Conservation (phyloP, 257 asterid species). For the Solanum habrochaites region DNA sequence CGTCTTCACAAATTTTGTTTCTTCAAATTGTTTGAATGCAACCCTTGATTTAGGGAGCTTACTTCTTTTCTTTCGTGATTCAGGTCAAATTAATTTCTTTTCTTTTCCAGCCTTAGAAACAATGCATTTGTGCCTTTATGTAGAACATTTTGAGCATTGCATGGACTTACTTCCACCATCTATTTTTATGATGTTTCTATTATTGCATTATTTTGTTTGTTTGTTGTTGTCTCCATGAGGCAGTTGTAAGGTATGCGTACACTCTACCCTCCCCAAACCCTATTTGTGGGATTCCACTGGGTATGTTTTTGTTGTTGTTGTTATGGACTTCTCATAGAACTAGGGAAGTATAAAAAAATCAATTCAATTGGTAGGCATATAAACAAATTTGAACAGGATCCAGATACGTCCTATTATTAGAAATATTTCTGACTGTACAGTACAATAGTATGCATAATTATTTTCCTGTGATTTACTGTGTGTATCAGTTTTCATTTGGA, state of each 20-base stretch:
- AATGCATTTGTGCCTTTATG: background rate
- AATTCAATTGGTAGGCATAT: background rate
- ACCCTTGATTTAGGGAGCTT: background rate
- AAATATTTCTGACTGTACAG: background rate
- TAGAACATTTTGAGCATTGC: background rate
- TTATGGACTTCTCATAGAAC: background rate
- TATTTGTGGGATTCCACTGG: background rate
- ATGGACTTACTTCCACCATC: background rate
- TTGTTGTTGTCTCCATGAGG: background rate
- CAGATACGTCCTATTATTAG: background rate
- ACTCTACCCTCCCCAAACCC: background rate
- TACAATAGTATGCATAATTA: background rate
- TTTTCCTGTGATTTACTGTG: background rate
- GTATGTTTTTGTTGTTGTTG: background rate
- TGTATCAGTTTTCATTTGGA: background rate
- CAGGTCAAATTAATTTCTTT: background rate
- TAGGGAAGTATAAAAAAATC: background rate
- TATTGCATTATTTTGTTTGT: background rate
- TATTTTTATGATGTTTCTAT: background rate
- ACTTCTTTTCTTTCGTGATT: background rate
- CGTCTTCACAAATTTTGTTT: background rate
- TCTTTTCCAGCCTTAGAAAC: background rate
- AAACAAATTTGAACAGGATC: background rate
- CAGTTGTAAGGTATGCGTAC: background rate
- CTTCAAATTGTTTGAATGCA: background rate